Base-by-base conservation (phyloP, 106 monocot genomes). In the Chionographis japonica region DNA sequence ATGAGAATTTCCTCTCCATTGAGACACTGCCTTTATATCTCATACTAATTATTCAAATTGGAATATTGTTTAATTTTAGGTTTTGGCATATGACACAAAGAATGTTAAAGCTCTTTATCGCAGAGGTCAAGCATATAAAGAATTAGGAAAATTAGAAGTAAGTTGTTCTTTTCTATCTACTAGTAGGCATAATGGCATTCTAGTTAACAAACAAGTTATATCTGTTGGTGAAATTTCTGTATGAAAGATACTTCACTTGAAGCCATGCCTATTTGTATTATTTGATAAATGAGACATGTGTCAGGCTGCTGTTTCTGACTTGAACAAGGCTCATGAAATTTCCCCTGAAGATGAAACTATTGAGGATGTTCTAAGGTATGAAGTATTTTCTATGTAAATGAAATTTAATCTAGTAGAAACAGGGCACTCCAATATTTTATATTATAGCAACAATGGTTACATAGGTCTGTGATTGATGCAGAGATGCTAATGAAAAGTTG, bases 31-130 rank as follows among this genome's bases (percentile, higher is more conserved):
- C 37, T 60, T 71, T 15, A 37, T 18, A 6, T 39, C 27, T 27
- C 27, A 27, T 27, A 27, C 27, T 27, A 27, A n/a, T 42, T 15
- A 56, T 11, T 69, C 39, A 36, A 40, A 37, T 40, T 70, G 12
- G 40, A 3, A 17, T 58, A 10, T 13, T 12, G n/a, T 62, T 54
- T 17, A 37, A 63, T 74, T 41, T 75, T 79, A 98, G 92, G 87
- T 90, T 60, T 77, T 98, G 71, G 69, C 68, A 55, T 71, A 81
- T 83, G 98, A 98, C 63, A 66, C 79, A 3, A 75, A 62, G 56
- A 98, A 93, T 80, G 81, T 92, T 52, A 98, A 98, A 85, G 98
- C 98, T 69, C 77, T 93, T 63, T 98, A 98, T 85, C 92, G 98
- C 18, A 83, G 98, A 85, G 98, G 98, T 74, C 98, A 93, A 74